Percentiles rank a stretch among this genome's conserved stretches.
phyloP scores from a whole-genome alignment of 2,329 filamentous ascomycete species.

The Neophaeococcomyces mojaviensis region DNA sequence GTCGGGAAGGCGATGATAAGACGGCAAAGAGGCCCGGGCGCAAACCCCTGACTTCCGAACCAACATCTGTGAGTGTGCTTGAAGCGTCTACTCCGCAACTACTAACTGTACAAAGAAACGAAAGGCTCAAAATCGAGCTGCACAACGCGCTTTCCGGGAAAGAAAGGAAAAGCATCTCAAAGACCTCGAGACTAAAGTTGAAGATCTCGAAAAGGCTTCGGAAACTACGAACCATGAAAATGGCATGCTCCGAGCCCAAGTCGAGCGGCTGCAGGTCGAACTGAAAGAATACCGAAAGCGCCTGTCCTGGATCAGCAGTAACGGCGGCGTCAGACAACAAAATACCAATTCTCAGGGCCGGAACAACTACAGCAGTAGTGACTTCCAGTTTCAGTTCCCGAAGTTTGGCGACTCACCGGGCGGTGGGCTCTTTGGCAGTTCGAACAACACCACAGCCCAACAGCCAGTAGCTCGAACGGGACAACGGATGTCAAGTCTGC shows the following conservation, averaged over 20 bases:
- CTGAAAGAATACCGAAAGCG: slow-evolving; percentile 86
- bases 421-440: neutral
- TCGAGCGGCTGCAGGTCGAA: slow-evolving; percentile 79
- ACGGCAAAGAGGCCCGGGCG: slow-evolving; percentile 89
- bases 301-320: slow-evolving; percentile 55
- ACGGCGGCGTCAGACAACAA: slow-evolving; percentile 41
- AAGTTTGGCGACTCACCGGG: slow-evolving; percentile 67
- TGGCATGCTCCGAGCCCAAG: slow-evolving; percentile 69
- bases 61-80: slow-evolving; percentile 70
- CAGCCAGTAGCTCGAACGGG: neutral
- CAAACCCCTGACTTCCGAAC: slow-evolving; percentile 91
- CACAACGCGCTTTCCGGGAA: slow-evolving; percentile 87
- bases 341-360: slow-evolving; percentile 27
- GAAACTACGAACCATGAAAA: slow-evolving; percentile 82
- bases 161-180: slow-evolving; percentile 74
- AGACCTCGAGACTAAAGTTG: slow-evolving; percentile 49
- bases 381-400: slow-evolving; percentile 93
- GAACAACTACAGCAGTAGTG: slow-evolving; percentile 57
- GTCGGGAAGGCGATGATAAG: slow-evolving; percentile 77
- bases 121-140: slow-evolving; percentile 91
- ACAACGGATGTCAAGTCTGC: neutral
- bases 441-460: neutral
- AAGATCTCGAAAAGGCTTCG: slow-evolving; percentile 68
- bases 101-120: slow-evolving; percentile 32
- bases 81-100: neutral